phyloP scores from a whole-genome alignment of 192 early-diverging fungal genomes.

The Mortierella hygrophila region DNA sequence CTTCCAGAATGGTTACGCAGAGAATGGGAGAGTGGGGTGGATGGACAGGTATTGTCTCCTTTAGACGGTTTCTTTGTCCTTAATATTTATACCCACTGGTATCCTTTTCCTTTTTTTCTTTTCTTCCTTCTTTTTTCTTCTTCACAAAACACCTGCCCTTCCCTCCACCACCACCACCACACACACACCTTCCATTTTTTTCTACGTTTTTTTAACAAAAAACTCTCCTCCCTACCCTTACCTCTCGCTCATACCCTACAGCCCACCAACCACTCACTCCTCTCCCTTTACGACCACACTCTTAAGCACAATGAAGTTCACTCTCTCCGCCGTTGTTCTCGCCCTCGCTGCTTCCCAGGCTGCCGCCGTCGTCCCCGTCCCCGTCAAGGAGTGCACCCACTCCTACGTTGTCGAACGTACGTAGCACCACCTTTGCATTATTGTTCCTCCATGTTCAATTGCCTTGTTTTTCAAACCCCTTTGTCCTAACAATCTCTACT shows the following conservation, averaged over 20 bases:
- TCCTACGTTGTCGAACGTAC: constrained; percentile 29
- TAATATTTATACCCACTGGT: neutral
- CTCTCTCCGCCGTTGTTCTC: constrained; percentile 39
- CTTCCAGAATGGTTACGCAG: neutral
- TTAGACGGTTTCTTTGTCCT: neutral
- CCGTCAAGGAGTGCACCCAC: constrained; percentile 42
- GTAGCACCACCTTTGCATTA: neutral
- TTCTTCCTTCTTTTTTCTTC: neutral
- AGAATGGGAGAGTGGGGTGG: neutral
- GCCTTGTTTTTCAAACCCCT: neutral
- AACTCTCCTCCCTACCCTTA: neutral
- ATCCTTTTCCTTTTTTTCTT: neutral
- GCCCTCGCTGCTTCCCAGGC: constrained; percentile 50
- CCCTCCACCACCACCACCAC: neutral
- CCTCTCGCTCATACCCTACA: neutral
- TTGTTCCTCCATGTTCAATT: neutral
- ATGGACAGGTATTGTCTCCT: constrained; percentile 1
- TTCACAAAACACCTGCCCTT: neutral
- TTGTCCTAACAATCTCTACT: neutral
- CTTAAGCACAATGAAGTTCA: constrained; percentile 43
- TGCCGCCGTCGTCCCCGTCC: constrained; percentile 33
- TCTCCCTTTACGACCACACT: neutral
- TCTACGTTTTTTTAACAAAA: constrained; percentile 32
- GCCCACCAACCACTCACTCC: neutral
- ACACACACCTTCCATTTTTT: constrained; percentile 10